A percentile compares a stretch with the other conserved stretches of the same genome.
Conservation (phyloP, 495 filamentous ascomycete species). For the Tetracladium marchalianum region DNA sequence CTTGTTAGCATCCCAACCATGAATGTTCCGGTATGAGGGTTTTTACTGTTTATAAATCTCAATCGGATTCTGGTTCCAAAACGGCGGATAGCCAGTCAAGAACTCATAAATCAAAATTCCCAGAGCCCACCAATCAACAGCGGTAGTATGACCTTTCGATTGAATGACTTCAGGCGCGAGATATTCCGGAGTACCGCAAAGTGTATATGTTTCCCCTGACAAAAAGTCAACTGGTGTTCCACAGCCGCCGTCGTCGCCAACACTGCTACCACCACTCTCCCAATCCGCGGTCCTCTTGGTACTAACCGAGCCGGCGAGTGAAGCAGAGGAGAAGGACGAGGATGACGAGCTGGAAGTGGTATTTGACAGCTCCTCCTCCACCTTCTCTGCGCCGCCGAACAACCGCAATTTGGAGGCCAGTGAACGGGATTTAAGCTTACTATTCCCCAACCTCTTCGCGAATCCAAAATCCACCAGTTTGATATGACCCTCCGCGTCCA, state of each 20-base stretch:
- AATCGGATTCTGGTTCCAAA: constrained; percentile 93
- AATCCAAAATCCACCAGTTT: constrained; percentile 99
- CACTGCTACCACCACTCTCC: background rate
- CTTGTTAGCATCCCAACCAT: background rate
- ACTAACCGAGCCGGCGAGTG: too few relatives aligned
- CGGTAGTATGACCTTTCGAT: constrained; percentile 86
- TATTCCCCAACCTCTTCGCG: constrained; percentile 66
- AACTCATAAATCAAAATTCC: constrained; percentile 96
- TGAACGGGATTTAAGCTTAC: constrained; percentile 25
- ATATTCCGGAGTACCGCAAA: constrained; percentile 96
- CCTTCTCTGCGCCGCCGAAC: constrained; percentile 13
- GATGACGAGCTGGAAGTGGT: constrained; percentile 2
- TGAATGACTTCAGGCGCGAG: constrained; percentile 94
- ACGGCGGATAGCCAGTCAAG: constrained; percentile 88
- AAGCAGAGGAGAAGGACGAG: too few relatives aligned
- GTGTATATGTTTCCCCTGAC: constrained; percentile 79
- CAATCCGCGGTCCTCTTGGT: too few relatives aligned
- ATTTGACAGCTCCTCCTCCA: constrained; percentile 22
- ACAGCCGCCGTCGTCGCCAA: background rate
- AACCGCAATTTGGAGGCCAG: background rate
- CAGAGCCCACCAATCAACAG: constrained; percentile 99
- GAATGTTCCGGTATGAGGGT: too few relatives aligned
- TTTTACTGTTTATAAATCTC: constrained; percentile 85
- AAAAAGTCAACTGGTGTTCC: constrained; percentile 4
- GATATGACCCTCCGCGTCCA: constrained; percentile 87